These are phyloP conservation scores for Lodderomyces pseudojiufengensis DNA, from an alignment of 1,139 yeast species.

Conservation along the genomic window DNA sequence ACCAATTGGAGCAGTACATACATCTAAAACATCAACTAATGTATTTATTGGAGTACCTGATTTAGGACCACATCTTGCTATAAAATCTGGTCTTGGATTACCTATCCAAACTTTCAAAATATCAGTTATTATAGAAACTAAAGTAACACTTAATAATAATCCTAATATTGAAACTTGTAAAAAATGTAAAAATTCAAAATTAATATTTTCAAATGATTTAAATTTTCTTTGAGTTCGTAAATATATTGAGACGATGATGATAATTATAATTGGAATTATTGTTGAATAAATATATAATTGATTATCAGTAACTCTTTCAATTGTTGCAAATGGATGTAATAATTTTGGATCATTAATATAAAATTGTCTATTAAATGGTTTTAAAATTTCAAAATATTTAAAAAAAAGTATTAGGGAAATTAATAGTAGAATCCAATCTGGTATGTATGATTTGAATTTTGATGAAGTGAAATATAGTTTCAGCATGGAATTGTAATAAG, in stretches of 20 bases:
- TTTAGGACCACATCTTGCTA: constrained; percentile 39
- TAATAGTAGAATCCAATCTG: constrained; percentile 35
- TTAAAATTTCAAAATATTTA: constrained; percentile 33
- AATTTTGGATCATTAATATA: constrained; percentile 32
- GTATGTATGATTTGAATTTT: constrained; percentile 17
- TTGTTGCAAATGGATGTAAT: constrained; percentile 43
- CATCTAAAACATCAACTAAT: constrained; percentile 30
- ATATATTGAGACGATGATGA: constrained; percentile 12
- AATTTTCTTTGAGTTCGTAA: not conserved
- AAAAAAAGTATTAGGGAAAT: constrained; percentile 29
- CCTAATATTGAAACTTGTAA: constrained; percentile 25
- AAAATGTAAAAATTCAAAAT: constrained; percentile 13
- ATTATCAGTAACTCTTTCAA: constrained; percentile 38
- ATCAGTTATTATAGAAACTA: constrained; percentile 30
- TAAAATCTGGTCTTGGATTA: constrained; percentile 46
- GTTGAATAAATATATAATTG: constrained; percentile 24
- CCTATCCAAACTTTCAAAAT: constrained; percentile 44
- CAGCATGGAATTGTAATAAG: constrained; percentile 5
- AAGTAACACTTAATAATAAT: constrained; percentile 20
- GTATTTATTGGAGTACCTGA: constrained; percentile 26
- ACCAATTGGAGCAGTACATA: constrained; percentile 43
- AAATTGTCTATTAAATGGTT: constrained; percentile 38
- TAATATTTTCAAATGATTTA: not conserved
- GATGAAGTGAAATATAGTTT: constrained; percentile 12
- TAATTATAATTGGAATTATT: constrained; percentile 20